Percentiles rank a stretch among this genome's conserved stretches.
These are phyloP conservation scores for Aegilops longissima DNA, from an alignment of 176 grass and related monocot species.

Conservation along the genomic window DNA sequence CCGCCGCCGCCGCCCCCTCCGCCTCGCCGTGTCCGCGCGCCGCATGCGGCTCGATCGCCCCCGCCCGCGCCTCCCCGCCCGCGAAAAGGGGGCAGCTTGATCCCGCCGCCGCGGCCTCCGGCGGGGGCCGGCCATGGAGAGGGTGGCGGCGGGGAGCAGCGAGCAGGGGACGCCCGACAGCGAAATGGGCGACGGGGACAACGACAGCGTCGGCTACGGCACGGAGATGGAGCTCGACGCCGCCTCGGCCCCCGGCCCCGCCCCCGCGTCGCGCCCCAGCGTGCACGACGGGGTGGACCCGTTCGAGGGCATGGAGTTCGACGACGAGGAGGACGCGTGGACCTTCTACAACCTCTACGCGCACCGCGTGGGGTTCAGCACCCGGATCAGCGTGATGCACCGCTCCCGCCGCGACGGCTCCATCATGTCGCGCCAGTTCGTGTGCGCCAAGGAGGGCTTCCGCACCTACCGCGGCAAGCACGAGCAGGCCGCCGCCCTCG, in stretches of 20 bases:
- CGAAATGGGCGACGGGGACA: slow-evolving; percentile 57
- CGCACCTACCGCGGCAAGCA: slow-evolving; percentile 66
- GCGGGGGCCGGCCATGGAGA: slow-evolving; percentile 30
- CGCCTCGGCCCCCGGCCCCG: slow-evolving; percentile 7
- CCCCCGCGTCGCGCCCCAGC: slow-evolving; percentile 28
- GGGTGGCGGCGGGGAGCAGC: slow-evolving; percentile 45
- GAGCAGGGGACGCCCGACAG: slow-evolving; percentile 49
- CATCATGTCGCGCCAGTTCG: slow-evolving; percentile 73
- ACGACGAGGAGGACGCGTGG: slow-evolving; percentile 64
- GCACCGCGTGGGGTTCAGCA: slow-evolving; percentile 66
- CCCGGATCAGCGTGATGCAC: slow-evolving; percentile 69
- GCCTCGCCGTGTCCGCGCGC: neutral
- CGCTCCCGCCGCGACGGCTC: slow-evolving; percentile 63
- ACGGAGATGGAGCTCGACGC: slow-evolving; percentile 52
- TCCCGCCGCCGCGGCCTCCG: neutral
- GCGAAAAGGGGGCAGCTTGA: neutral
- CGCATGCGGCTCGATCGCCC: slow-evolving; percentile 23
- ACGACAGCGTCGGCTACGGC: slow-evolving; percentile 45
- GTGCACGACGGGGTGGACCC: slow-evolving; percentile 54
- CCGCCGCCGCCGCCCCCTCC: neutral
- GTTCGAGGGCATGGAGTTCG: slow-evolving; percentile 72
- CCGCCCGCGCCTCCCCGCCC: neutral
- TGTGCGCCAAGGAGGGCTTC: slow-evolving; percentile 78
- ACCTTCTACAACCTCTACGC: slow-evolving; percentile 76
- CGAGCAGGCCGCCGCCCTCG: neutral